A percentile compares a stretch with the other conserved stretches of the same genome.
These are phyloP conservation scores for Eutreptiella sp. DNA, from an alignment of 208 protist species.

Conservation along the genomic window DNA sequence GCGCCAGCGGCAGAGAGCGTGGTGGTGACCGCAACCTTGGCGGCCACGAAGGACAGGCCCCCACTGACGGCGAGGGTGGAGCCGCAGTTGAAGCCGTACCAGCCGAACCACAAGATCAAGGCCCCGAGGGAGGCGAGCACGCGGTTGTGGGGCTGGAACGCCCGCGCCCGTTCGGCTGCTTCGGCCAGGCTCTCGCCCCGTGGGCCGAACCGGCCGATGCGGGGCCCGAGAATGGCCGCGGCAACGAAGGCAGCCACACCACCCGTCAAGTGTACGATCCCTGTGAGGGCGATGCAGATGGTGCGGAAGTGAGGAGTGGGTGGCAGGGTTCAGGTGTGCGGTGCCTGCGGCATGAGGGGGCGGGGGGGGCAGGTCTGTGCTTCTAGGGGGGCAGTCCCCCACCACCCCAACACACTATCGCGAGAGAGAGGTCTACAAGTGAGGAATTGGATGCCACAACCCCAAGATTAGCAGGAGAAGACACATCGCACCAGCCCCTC, in stretches of 20 bases:
- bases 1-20: constrained; percentile 23
- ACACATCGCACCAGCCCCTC: no score
- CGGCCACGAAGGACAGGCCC: not conserved
- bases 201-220: constrained; percentile 4
- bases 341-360: no score
- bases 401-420: no score
- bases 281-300: constrained; percentile 32
- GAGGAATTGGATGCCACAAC: no score
- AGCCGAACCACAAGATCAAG: constrained; percentile 37
- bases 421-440: no score
- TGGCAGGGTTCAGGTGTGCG: not conserved
- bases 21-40: constrained; percentile 28
- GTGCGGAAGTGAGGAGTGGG: not conserved
- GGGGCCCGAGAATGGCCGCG: constrained; percentile 9
- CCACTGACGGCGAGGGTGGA: constrained; percentile 12
- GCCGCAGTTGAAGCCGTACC: constrained; percentile 34
- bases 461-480: no score
- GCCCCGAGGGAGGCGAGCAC: constrained; percentile 13
- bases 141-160: constrained; percentile 20
- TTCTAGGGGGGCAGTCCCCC: no score
- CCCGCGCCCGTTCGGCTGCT: no score
- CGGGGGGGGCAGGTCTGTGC: no score
- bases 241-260: constrained; percentile 22
- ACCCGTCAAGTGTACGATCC: constrained; percentile 31
- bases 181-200: no score